Conservation (phyloP, 2,329 filamentous ascomycete genomes). For the Claviceps paspali region DNA sequence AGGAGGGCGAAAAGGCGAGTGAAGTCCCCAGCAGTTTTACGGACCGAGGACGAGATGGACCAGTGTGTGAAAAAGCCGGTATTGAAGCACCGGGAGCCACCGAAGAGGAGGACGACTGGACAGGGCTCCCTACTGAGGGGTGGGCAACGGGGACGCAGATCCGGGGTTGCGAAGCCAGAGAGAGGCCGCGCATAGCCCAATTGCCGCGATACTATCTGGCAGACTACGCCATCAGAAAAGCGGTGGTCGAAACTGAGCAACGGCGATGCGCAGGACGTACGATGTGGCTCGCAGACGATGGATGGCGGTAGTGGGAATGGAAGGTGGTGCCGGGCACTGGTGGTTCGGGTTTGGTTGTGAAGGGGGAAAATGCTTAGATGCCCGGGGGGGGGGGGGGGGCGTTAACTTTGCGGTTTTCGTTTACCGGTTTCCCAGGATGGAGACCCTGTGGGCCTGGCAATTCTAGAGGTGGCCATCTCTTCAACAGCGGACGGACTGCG, state of each 20-base stretch:
- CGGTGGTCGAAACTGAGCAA: slow-evolving; percentile 8
- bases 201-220: slow-evolving; percentile 20
- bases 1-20: not conserved
- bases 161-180: slow-evolving; percentile 18
- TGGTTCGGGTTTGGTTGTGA: not conserved
- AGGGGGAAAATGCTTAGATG: not conserved
- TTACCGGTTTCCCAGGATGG: no score
- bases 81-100: not conserved
- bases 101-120: not conserved
- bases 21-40: not conserved
- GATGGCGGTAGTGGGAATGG: not conserved
- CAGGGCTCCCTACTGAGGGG: slow-evolving; percentile 2
- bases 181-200: slow-evolving; percentile 23
- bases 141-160: slow-evolving; percentile 9
- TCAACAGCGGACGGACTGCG: no score
- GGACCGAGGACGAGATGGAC: not conserved
- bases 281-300: no score
- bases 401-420: no score
- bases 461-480: no score
- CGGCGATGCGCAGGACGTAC: slow-evolving; percentile 2
- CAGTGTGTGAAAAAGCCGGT: no score
- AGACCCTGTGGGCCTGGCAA: no score
- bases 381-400: no score
- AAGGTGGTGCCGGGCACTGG: not conserved
- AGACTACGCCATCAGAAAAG: slow-evolving; percentile 20